Percentiles rank a stretch among this genome's conserved stretches.
Evolutionary conservation across 2,329 filamentous ascomycete species (phyloP).

Genomic region (Neofusicoccum kwambonambiense): DNA sequence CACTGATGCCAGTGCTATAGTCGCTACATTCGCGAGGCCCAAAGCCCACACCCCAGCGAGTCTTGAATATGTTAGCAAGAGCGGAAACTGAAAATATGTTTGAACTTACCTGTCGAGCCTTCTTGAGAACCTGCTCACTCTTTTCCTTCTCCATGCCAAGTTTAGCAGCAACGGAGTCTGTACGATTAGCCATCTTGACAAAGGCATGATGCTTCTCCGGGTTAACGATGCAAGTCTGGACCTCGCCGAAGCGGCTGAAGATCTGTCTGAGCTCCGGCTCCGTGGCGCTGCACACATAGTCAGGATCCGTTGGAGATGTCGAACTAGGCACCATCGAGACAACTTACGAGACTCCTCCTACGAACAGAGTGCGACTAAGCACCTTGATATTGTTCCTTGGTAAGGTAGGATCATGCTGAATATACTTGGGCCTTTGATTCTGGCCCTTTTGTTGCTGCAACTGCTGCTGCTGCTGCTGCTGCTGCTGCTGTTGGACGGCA

Average conservation of each 20-base stretch:
- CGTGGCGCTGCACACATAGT: constrained; percentile 44
- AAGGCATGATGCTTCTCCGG: constrained; percentile 97
- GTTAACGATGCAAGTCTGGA: constrained; percentile 98
- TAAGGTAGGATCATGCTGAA: constrained; percentile 75
- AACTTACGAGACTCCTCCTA: constrained; percentile 87
- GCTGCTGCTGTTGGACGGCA: constrained; percentile 12
- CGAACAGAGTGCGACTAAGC: constrained; percentile 89
- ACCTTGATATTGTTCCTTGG: constrained; percentile 83
- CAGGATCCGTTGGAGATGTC: not conserved
- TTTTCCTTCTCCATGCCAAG: constrained; percentile 81
- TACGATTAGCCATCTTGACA: constrained; percentile 94
- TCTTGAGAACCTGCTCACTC: constrained; percentile 68
- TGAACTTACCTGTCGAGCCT: constrained; percentile 43
- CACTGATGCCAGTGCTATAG: constrained; percentile 85
- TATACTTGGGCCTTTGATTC: constrained; percentile 60
- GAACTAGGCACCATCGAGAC: not conserved
- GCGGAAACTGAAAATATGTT: not conserved
- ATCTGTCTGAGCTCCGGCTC: constrained; percentile 79
- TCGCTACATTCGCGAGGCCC: constrained; percentile 96
- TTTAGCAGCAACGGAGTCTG: constrained; percentile 80
- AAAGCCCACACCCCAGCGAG: constrained; percentile 96
- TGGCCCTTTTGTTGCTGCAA: constrained; percentile 21
- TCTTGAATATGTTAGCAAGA: constrained; percentile 51
- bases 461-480: constrained; percentile 1
- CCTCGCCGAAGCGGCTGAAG: constrained; percentile 78